phyloP scores from a whole-genome alignment of 2,329 filamentous ascomycete genomes.

The Talaromyces marneffei region DNA sequence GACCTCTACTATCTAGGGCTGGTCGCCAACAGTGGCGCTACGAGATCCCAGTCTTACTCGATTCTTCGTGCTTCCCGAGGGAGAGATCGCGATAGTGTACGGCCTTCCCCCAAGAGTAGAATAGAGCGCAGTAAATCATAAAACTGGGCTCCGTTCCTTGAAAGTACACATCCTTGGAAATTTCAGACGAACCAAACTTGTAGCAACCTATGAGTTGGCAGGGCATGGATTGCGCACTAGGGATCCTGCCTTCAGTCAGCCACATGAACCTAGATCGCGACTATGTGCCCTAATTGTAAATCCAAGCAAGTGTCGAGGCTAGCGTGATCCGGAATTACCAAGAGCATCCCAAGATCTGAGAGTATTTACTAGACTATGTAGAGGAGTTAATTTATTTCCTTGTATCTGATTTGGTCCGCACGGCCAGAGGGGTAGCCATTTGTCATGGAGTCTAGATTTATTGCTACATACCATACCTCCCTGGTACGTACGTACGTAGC shows the following conservation, averaged over 20 bases:
- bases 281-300: neutral
- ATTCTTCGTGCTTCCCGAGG: neutral
- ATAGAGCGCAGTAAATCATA: no score
- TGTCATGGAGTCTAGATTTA: neutral
- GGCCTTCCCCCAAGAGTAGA: neutral
- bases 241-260: conserved; percentile 9
- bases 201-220: neutral
- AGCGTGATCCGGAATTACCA: neutral
- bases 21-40: neutral
- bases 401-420: neutral
- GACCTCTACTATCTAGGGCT: neutral
- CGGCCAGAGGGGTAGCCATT: neutral
- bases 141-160: neutral
- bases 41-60: neutral
- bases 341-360: neutral
- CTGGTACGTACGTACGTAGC: no score
- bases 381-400: neutral
- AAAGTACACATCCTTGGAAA: neutral
- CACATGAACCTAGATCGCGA: conserved; percentile 7
- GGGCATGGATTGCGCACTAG: neutral
- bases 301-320: neutral
- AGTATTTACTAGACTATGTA: no score
- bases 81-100: neutral
- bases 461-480: neutral
- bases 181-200: neutral